Conservation (phyloP, 1,284 basidiomycete species). For the Coniophora puteana region DNA sequence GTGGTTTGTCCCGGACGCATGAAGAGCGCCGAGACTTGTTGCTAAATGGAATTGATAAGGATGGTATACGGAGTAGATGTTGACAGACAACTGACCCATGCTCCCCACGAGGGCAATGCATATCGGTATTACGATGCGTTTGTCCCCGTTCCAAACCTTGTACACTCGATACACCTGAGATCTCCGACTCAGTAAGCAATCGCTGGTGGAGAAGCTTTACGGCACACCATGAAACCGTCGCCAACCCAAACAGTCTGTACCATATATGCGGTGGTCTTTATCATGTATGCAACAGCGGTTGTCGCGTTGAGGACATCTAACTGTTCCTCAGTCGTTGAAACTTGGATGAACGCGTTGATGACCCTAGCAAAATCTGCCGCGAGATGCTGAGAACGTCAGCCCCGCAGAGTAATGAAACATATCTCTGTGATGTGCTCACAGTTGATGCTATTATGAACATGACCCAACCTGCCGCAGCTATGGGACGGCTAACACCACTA, state of each 20-base stretch:
- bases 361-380: constrained; percentile 9
- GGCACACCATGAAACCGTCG: constrained; percentile 28
- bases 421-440: too few relatives aligned
- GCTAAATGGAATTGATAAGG: constrained; percentile 8
- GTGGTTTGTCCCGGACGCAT: constrained; percentile 19
- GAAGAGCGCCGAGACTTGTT: constrained; percentile 19
- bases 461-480: too few relatives aligned
- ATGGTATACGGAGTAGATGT: background rate
- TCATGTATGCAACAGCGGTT: constrained; percentile 26
- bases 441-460: too few relatives aligned
- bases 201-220: constrained; percentile 2
- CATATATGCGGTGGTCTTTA: constrained; percentile 27
- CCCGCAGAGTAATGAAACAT: too few relatives aligned
- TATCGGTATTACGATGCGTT: constrained; percentile 18
- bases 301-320: constrained; percentile 22
- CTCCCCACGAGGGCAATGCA: constrained; percentile 21
- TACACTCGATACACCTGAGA: constrained; percentile 26
- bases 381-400: too few relatives aligned
- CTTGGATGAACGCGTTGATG: constrained; percentile 8
- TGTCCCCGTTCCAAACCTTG: constrained; percentile 23
- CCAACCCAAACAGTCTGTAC: constrained; percentile 29
- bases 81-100: constrained; percentile 16
- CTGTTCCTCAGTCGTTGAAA: constrained; percentile 1
- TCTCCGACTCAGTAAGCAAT: background rate
- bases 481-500: too few relatives aligned